Evolutionary conservation across 148 eudicot genomes (phyloP), one percentile per base, ranked within the genome.

Genomic region (Rhododendron williamsianum): DNA sequence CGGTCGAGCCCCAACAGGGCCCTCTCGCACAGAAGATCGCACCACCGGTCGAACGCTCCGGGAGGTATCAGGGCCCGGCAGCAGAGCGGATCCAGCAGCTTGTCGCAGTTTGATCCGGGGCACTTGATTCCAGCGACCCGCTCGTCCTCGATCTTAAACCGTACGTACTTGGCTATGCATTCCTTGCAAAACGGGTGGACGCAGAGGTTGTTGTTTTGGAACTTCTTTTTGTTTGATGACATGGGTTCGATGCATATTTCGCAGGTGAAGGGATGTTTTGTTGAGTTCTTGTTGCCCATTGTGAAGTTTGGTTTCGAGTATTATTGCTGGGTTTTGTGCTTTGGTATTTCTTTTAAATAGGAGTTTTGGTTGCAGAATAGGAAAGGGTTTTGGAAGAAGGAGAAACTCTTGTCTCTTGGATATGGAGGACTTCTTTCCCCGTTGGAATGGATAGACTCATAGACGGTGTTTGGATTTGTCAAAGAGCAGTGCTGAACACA

Each of bases 181-280:
- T 87, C 88, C 8, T 67, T 76, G 84, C 93, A 91, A 60, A 82
- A 91, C 0, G 90, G 91, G 86, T 91, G 93, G 8, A 60, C 7
- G 54, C 91, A 90, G 10, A n/a, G 33, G 25, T 30, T 38, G 2
- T 19, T 35, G 86, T 87, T 90, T 15, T 2, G 78, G 90, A 88
- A 88, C 27, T 21, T 83, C 6, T 48, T 82, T 33, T 49, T 80
- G 72, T n/a, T 10, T 2, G 88, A 27, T 10, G 10, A 7, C 7
- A 87, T 54, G 10, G 90, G 88, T 16, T 91, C 93, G 83, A 86
- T 87, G 84, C 93, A 91, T 45, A 91, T 88, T 81, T 91, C 89
- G 84, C 93, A 89, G 35, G 90, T 88, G 90, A 89, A 86, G 45
- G 45, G 45, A 5, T 4, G 45, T 41, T 41, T 41, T 6, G 0